Evolutionary conservation across 257 asterid species (phyloP), one percentile per base, ranked within the genome.

Genomic region (Penstemon barbatus): DNA sequence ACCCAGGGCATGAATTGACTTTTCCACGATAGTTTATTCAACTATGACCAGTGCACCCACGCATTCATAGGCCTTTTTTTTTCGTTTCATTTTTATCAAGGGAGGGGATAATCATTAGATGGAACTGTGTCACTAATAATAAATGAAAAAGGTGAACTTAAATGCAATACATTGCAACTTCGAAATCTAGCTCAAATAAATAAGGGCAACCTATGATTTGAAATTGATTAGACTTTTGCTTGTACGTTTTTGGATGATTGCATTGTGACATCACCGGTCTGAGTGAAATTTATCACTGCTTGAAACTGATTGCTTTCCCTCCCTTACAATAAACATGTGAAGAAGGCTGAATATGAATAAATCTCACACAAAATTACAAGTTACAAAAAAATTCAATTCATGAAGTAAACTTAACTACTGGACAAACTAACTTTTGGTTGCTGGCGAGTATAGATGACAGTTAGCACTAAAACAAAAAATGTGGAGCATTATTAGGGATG

Each of bases 401-500:
- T 43, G 57, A 25, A 15, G 68, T 57, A 50, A 70, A 56, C 39
- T 63, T 18, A 62, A 63, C 58, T 62, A 58, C 39, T 37, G 15
- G 49, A 52, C 15, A 8, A 25, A 19, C 56, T 48, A 18, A n/a
- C 54, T 19, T 55, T 9, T 37, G 44, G 50, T 33, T 33, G 10
- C 15, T 57, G 52, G 11, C 55, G 58, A 53, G 6, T 12, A 42
- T 6, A 46, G 48, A 68, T 42, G 61, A 8, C 48, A 61, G 49
- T 40, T 38, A 33, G 42, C 61, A 38, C 46, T 25, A 0, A 25
- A 25, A 25, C 33, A 25, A 25, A 25, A 25, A 1, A 25, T 25
- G 33, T 25, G 2, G 1, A 25, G 33, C 65, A 11, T 44, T 39
- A 38, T 39, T 60, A 4, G 41, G 43, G 41, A 53, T 70, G 19